Evolutionary conservation across 257 asterid genomes (phyloP).

Genomic region (Perilla frutescens): DNA sequence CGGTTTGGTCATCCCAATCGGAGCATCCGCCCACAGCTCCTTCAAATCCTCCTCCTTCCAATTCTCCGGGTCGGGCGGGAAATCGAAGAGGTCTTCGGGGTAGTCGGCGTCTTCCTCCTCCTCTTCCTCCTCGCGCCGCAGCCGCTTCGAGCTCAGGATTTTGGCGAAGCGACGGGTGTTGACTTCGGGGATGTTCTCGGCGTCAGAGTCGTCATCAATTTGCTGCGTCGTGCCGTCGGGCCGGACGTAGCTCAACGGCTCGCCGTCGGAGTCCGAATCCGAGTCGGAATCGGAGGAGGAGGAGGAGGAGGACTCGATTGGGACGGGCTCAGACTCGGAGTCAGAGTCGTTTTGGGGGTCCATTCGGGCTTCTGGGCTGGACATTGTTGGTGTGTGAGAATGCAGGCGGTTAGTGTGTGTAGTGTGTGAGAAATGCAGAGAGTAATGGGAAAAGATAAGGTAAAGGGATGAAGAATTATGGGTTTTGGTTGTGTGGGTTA

Average conservation of each 20-base stretch:
- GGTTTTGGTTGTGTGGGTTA: not conserved
- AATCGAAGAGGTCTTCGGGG: slow-evolving; percentile 65
- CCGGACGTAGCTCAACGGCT: slow-evolving; percentile 36
- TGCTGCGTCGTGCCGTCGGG: slow-evolving; percentile 37
- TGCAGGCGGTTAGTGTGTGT: slow-evolving; percentile 4
- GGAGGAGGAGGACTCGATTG: slow-evolving; percentile 24
- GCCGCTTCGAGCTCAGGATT: slow-evolving; percentile 54
- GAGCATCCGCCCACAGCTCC: slow-evolving; percentile 97
- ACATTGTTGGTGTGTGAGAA: slow-evolving; percentile 40
- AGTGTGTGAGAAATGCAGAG: slow-evolving; percentile 11
- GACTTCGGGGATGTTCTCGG: slow-evolving; percentile 57
- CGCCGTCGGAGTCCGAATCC: slow-evolving; percentile 45
- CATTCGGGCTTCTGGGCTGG: slow-evolving; percentile 26
- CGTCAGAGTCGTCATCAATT: slow-evolving; percentile 37
- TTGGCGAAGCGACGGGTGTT: slow-evolving; percentile 48
- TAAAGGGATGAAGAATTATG: slow-evolving; percentile 1
- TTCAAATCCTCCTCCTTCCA: slow-evolving; percentile 93
- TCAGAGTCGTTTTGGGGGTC: slow-evolving; percentile 29
- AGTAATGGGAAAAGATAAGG: slow-evolving; percentile 44
- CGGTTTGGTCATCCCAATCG: slow-evolving; percentile 63
- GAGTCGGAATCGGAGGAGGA: slow-evolving; percentile 42
- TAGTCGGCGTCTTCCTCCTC: slow-evolving; percentile 41
- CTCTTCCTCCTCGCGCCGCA: slow-evolving; percentile 44
- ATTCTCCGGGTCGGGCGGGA: slow-evolving; percentile 80
- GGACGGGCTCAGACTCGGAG: slow-evolving; percentile 14